phyloP scores from a whole-genome alignment of 1,284 basidiomycete genomes.

The Exobasidium rhododendri region DNA sequence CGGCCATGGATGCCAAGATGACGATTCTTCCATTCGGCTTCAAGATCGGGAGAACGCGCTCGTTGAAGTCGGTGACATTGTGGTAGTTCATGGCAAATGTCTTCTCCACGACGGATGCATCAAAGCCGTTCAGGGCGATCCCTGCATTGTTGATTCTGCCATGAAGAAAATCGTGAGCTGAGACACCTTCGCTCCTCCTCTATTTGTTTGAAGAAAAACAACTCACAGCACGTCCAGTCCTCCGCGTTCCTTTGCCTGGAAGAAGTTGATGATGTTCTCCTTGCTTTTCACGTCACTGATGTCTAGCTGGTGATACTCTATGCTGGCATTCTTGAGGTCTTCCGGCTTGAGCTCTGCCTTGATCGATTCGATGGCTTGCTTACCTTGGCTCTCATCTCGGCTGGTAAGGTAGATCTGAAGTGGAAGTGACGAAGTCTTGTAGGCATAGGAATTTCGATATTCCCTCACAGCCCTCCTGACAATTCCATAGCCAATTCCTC shows the following conservation, averaged over 20 bases:
- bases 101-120: conserved; percentile 39
- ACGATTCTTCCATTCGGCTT: conserved; percentile 35
- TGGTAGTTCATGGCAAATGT: conserved; percentile 49
- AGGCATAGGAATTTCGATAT: conserved; percentile 28
- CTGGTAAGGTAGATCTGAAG: conserved; percentile 47
- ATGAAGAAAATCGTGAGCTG: conserved; percentile 26
- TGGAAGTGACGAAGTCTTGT: conserved; percentile 15
- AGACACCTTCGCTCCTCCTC: neutral
- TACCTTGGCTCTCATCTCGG: conserved; percentile 35
- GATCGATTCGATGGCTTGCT: conserved; percentile 37
- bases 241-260: conserved; percentile 27
- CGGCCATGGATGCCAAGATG: conserved; percentile 36
- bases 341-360: conserved; percentile 26
- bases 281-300: conserved; percentile 24
- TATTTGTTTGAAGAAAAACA: conserved; percentile 27
- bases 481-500: conserved; percentile 26
- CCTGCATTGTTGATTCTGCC: conserved; percentile 50
- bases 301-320: conserved; percentile 26
- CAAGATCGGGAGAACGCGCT: conserved; percentile 24
- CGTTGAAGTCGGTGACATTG: conserved; percentile 33
- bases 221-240: conserved; percentile 13
- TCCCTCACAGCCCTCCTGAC: conserved; percentile 37
- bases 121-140: conserved; percentile 44
- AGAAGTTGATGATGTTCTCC: conserved; percentile 16
- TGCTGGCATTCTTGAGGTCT: conserved; percentile 21